Evolutionary conservation across 2,329 filamentous ascomycete species (phyloP).

Genomic region (Capronia coronata): DNA sequence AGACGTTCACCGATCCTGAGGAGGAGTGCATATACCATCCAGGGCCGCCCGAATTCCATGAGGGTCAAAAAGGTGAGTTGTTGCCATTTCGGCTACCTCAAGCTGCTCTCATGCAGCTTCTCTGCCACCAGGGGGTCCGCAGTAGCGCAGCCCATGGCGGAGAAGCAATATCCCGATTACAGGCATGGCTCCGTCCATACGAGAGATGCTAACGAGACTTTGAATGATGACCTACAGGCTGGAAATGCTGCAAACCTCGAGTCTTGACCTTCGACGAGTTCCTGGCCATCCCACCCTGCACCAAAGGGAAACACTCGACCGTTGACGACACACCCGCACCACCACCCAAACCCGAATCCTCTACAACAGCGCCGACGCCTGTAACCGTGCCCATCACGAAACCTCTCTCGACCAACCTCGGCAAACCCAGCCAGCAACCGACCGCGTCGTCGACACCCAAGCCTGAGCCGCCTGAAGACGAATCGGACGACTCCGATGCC

Average conservation of each 20-base stretch:
- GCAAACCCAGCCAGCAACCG: slow-evolving; percentile 34
- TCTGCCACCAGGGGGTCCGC: too few species aligned
- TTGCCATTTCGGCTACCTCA: too few species aligned
- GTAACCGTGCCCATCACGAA: slow-evolving; percentile 23
- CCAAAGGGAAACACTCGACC: slow-evolving; percentile 83
- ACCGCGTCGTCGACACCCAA: slow-evolving; percentile 41
- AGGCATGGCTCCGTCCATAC: too few species aligned
- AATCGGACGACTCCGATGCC: slow-evolving; percentile 74
- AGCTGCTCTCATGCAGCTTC: too few species aligned
- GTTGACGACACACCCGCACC: slow-evolving; percentile 63
- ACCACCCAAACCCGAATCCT: slow-evolving; percentile 30
- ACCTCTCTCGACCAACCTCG: slow-evolving; percentile 27
- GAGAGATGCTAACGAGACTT: neutral
- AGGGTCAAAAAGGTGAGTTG: slow-evolving; percentile 86
- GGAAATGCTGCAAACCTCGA: slow-evolving; percentile 97
- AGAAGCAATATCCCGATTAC: too few species aligned
- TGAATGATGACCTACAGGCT: slow-evolving; percentile 60
- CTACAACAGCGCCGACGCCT: slow-evolving; percentile 17
- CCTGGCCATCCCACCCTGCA: slow-evolving; percentile 85
- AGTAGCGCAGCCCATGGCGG: too few species aligned
- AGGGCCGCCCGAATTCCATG: slow-evolving; percentile 89
- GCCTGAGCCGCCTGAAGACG: slow-evolving; percentile 65
- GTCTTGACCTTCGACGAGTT: slow-evolving; percentile 98
- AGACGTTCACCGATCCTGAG: slow-evolving; percentile 71
- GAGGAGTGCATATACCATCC: slow-evolving; percentile 90